Conservation (phyloP, 225 moss, liverwort and hornwort genomes). For the Thuidium tamariscinum region DNA sequence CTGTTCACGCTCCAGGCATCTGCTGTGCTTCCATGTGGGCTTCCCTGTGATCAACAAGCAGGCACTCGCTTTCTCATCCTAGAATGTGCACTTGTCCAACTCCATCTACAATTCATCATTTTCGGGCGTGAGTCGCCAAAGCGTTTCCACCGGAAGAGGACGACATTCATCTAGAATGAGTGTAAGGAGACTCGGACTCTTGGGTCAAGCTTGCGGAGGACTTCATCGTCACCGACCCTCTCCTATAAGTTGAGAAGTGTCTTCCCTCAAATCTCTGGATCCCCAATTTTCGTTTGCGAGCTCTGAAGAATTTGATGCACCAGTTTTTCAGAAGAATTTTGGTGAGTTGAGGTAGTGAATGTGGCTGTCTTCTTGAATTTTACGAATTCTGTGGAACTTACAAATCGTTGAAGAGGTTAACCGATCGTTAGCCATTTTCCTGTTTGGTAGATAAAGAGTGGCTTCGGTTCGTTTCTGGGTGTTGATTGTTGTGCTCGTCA, state of each 20-base stretch:
- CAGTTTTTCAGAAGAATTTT: background rate
- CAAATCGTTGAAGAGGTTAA: background rate
- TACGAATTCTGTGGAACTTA: background rate
- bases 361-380: background rate
- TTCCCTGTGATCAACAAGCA: background rate
- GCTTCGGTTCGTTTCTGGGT: background rate
- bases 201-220: background rate
- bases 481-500: background rate
- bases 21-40: background rate
- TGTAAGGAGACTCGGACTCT: background rate
- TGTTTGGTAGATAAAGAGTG: background rate
- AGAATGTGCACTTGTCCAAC: background rate
- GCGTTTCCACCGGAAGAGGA: background rate
- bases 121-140: accelerated
- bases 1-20: background rate
- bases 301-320: background rate
- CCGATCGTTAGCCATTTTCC: background rate
- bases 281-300: background rate
- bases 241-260: background rate
- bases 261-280: background rate
- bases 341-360: background rate
- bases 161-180: background rate
- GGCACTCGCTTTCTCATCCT: background rate
- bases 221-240: background rate
- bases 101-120: background rate